Evolutionary conservation across 2,329 filamentous ascomycete species (phyloP).

Genomic region (Paracoccidioides lutzii): DNA sequence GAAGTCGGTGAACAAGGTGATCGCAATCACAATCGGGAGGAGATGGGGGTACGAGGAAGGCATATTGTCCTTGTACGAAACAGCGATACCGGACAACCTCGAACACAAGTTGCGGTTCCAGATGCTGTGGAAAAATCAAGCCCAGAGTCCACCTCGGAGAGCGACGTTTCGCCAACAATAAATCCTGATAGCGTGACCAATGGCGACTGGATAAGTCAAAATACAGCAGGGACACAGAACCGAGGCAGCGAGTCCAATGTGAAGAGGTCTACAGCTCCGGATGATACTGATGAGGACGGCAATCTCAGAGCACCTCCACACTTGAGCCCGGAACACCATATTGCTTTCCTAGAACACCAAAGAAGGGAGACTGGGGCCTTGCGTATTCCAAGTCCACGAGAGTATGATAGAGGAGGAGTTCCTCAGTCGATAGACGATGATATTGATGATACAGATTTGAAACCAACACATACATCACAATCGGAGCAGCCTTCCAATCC

Average conservation of each 20-base stretch:
- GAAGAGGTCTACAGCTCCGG: neutral
- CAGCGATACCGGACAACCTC: conserved; percentile 20
- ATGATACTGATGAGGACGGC: conserved; percentile 40
- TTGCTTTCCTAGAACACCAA: conserved; percentile 77
- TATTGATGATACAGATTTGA: conserved; percentile 21
- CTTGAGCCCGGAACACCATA: conserved; percentile 60
- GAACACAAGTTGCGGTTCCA: conserved; percentile 11
- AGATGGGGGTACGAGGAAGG: conserved; percentile 26
- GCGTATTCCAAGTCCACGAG: conserved; percentile 80
- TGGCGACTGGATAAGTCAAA: conserved; percentile 2
- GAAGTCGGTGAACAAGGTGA: conserved; percentile 29
- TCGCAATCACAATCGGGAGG: conserved; percentile 20
- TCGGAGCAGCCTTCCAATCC: conserved; percentile 11
- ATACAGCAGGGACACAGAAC: neutral
- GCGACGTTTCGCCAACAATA: conserved; percentile 6
- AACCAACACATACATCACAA: conserved; percentile 15
- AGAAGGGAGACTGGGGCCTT: conserved; percentile 62
- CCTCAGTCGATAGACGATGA: conserved; percentile 43
- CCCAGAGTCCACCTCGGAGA: conserved; percentile 15
- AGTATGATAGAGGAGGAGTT: conserved; percentile 69
- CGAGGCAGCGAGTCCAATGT: conserved; percentile 1
- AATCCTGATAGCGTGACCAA: neutral
- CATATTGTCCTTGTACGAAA: conserved; percentile 27
- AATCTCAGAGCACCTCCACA: conserved; percentile 41
- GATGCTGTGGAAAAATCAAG: conserved; percentile 15